A percentile compares a stretch with the other conserved stretches of the same genome.
Evolutionary conservation across 495 filamentous ascomycete genomes (phyloP).

Genomic region (Neurospora sp.): DNA sequence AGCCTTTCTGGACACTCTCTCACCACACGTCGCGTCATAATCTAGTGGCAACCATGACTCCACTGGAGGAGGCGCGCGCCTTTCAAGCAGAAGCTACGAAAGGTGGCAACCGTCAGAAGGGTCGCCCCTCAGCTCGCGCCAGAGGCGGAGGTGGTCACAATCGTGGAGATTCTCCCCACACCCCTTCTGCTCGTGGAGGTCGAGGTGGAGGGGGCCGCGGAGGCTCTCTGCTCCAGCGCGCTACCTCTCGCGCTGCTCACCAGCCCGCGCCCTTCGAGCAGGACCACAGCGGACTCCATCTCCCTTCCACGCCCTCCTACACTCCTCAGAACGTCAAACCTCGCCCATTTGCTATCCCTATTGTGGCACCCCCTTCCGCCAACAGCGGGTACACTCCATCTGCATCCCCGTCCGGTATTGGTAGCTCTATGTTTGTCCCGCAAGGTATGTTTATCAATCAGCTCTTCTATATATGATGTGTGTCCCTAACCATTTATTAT

Average conservation of each 20-base stretch:
- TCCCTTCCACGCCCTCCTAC: not conserved
- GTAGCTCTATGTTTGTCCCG: not conserved
- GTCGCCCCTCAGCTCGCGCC: not conserved
- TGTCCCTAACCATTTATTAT: not conserved
- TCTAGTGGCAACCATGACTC: not conserved
- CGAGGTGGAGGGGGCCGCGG: not conserved
- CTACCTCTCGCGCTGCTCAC: not conserved
- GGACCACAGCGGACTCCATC: not conserved
- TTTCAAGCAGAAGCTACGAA: not conserved
- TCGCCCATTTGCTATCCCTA: not conserved
- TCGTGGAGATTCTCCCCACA: not conserved
- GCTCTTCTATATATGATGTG: not conserved
- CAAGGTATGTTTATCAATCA: not conserved
- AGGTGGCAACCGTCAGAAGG: not conserved
- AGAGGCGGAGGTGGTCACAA: not conserved
- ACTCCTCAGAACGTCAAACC: not conserved
- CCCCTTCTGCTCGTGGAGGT: not conserved
- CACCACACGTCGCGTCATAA: not conserved
- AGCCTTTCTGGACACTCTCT: not conserved
- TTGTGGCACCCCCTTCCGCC: not conserved
- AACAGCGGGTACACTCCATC: not conserved
- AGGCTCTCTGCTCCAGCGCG: not conserved
- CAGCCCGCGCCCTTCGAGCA: not conserved
- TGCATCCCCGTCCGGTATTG: not conserved
- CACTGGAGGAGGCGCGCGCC: not conserved